Percentiles rank a stretch among this genome's conserved stretches.
phyloP scores from a whole-genome alignment of 2,329 filamentous ascomycete species.

The Blastomyces emzantsi region DNA sequence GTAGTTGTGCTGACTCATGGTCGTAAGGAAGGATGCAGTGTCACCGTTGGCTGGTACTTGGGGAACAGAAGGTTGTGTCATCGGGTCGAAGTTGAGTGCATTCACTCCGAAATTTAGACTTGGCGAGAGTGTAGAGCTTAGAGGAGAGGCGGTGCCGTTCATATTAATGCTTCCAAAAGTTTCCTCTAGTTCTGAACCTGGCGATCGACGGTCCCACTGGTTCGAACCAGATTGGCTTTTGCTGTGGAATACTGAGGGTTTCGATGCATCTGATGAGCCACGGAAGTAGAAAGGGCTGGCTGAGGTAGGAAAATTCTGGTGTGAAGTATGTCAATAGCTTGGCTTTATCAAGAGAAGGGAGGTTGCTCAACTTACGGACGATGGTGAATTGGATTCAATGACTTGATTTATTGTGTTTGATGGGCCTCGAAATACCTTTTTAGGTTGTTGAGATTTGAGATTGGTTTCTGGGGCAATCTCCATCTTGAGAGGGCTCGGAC shows the following conservation, averaged over 20 bases:
- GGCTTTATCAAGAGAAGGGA: background rate
- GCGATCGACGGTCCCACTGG: conserved; percentile 36
- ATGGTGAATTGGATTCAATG: conserved; percentile 16
- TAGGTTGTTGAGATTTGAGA: conserved; percentile 18
- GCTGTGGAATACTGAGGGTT: conserved; percentile 23
- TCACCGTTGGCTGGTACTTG: conserved; percentile 19
- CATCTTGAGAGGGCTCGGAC: conserved; percentile 34
- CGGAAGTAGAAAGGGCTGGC: conserved; percentile 28
- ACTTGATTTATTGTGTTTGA: conserved; percentile 20
- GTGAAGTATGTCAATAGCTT: background rate
- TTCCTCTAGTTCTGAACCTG: conserved; percentile 38
- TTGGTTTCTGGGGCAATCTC: conserved; percentile 22
- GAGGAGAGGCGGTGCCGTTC: conserved; percentile 34
- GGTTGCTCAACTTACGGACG: conserved; percentile 23
- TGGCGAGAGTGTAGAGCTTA: conserved; percentile 31
- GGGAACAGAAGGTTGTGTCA: conserved; percentile 13
- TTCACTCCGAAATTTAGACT: conserved; percentile 29
- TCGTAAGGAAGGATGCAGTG: conserved; percentile 23
- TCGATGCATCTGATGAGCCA: conserved; percentile 31
- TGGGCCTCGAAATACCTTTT: conserved; percentile 23
- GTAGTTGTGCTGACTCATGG: conserved; percentile 24
- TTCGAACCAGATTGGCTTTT: conserved; percentile 28
- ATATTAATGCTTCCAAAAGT: conserved; percentile 39
- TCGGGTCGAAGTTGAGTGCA: conserved; percentile 29
- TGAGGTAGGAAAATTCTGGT: conserved; percentile 15